Conservation (phyloP, 768 basidiomycete genomes). For the Brasilioporus rufonigricans region DNA sequence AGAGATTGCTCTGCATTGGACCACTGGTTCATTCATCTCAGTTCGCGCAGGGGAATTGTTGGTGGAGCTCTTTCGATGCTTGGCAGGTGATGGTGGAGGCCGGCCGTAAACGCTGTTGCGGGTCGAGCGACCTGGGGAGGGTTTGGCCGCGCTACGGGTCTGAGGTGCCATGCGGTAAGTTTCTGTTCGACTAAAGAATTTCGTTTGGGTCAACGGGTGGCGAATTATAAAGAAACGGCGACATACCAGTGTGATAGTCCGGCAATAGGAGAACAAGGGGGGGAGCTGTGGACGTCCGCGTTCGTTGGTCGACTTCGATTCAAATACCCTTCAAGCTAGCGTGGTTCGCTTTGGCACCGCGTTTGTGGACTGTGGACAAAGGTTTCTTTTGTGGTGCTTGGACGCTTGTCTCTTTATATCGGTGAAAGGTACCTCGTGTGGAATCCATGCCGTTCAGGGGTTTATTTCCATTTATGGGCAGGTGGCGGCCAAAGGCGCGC, state of each 20-base stretch:
- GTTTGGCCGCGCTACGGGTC: constrained; percentile 19
- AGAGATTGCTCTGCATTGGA: not conserved
- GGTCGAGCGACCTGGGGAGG: constrained; percentile 17
- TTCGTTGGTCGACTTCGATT: constrained; percentile 6
- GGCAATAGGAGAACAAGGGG: not conserved
- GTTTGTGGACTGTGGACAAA: constrained; percentile 5
- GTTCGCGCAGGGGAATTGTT: not conserved
- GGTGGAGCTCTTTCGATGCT: constrained; percentile 4
- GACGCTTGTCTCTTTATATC: constrained; percentile 23
- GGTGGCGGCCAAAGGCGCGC: constrained; percentile 12
- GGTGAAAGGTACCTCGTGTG: constrained; percentile 6
- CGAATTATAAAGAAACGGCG: not conserved
- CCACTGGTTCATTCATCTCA: not conserved
- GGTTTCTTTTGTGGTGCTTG: constrained; percentile 16
- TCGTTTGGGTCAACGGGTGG: not conserved
- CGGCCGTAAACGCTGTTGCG: constrained; percentile 27
- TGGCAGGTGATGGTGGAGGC: constrained; percentile 2
- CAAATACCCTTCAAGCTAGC: constrained; percentile 19
- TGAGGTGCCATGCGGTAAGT: constrained; percentile 25
- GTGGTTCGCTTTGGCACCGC: constrained; percentile 14
- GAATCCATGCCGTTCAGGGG: constrained; percentile 22
- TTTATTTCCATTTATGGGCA: constrained; percentile 19
- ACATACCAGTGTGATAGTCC: not conserved
- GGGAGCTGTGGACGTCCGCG: not conserved
- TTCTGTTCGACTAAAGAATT: not conserved